A percentile compares a stretch with the other conserved stretches of the same genome.
phyloP scores from a whole-genome alignment of 768 basidiomycete genomes.

The Macrolepiota albuminosa region DNA sequence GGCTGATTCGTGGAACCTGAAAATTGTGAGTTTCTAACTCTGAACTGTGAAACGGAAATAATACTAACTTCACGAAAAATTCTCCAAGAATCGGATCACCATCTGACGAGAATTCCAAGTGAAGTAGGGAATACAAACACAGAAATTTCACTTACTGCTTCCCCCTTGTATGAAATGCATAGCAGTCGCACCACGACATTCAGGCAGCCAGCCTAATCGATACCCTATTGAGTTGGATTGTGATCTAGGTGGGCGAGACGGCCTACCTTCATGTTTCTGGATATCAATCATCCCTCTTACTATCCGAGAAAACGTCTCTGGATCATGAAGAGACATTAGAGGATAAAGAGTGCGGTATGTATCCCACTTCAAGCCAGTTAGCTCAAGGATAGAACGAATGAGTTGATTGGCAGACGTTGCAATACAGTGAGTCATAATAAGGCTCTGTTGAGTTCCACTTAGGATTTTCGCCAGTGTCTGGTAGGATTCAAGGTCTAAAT shows the following conservation, averaged over 20 bases:
- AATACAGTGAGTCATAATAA: slow-evolving; percentile 65
- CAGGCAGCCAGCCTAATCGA: slow-evolving; percentile 58
- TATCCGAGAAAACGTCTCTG: slow-evolving; percentile 50
- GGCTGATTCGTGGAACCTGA: slow-evolving; percentile 48
- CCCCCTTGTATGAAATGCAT: slow-evolving; percentile 56
- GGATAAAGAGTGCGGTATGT: slow-evolving; percentile 61
- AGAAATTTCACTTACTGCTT: slow-evolving; percentile 41
- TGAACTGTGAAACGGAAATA: background rate
- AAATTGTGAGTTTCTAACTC: background rate
- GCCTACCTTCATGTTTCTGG: slow-evolving; percentile 55
- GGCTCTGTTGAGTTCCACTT: slow-evolving; percentile 61
- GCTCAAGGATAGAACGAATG: background rate
- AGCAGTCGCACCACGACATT: slow-evolving; percentile 54
- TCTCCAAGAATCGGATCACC: slow-evolving; percentile 61
- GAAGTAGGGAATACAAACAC: background rate
- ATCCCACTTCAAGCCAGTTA: slow-evolving; percentile 43
- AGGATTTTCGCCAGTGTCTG: slow-evolving; percentile 63
- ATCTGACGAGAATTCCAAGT: slow-evolving; percentile 28
- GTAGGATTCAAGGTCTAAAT: background rate
- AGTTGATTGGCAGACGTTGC: slow-evolving; percentile 42
- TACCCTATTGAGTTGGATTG: background rate
- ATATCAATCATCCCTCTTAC: slow-evolving; percentile 66
- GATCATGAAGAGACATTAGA: slow-evolving; percentile 61
- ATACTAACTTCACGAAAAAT: slow-evolving; percentile 55
- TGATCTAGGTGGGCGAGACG: background rate